These are phyloP conservation scores for Lantana camara DNA, from an alignment of 257 asterid species.

Conservation along the genomic window DNA sequence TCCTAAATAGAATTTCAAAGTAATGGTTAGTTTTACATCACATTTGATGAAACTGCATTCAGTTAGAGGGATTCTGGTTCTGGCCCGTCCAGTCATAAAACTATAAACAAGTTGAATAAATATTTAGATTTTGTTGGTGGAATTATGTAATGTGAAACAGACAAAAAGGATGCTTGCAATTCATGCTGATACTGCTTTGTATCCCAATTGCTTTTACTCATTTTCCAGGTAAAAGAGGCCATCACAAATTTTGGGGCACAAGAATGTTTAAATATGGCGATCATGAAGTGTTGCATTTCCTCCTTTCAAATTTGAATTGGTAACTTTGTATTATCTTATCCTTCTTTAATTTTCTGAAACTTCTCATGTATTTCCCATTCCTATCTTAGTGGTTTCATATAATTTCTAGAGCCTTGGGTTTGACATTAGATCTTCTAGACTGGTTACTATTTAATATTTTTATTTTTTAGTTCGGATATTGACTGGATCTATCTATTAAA, in stretches of 20 bases:
- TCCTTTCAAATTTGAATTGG: slow-evolving; percentile 98
- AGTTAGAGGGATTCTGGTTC: background rate
- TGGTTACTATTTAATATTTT: slow-evolving; percentile 5
- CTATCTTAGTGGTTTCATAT: slow-evolving; percentile 6
- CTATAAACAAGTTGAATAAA: too few relatives aligned
- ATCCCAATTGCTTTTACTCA: slow-evolving; percentile 14
- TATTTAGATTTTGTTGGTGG: background rate
- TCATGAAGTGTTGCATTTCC: slow-evolving; percentile 93
- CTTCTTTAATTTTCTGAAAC: slow-evolving; percentile 22
- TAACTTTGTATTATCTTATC: slow-evolving; percentile 31
- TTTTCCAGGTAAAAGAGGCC: slow-evolving; percentile 84
- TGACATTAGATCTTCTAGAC: slow-evolving; percentile 5
- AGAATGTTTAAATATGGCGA: slow-evolving; percentile 96
- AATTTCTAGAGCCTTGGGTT: slow-evolving; percentile 11
- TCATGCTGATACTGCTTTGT: slow-evolving; percentile 10
- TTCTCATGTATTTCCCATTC: slow-evolving; percentile 24
- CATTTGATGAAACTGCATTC: slow-evolving; percentile 16
- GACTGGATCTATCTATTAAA: slow-evolving; percentile 24
- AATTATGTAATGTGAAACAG: background rate
- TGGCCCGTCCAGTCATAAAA: too few relatives aligned
- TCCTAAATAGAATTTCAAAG: slow-evolving; percentile 4
- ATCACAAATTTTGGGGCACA: slow-evolving; percentile 99
- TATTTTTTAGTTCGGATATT: slow-evolving; percentile 16
- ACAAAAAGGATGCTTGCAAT: background rate
- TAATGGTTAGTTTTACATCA: slow-evolving; percentile 13